Percentiles rank a stretch among this genome's conserved stretches.
Evolutionary conservation across 331 rosid genomes (phyloP).

Genomic region (Saraca asoca): DNA sequence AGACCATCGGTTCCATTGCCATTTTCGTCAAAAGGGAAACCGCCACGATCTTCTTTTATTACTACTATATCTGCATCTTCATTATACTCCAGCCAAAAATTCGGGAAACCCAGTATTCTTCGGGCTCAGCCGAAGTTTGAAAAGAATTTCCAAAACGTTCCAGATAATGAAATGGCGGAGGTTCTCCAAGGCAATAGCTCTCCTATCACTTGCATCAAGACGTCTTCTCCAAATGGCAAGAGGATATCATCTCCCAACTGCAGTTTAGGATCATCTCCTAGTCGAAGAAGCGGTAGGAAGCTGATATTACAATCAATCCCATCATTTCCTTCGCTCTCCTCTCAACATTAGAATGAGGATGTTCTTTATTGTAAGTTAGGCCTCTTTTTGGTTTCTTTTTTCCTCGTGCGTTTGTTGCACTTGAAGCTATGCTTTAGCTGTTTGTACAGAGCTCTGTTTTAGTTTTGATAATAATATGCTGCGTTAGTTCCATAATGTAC

Average conservation of each 20-base stretch:
- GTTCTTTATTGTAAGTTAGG: conserved; percentile 10
- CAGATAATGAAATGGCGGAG: conserved; percentile 67
- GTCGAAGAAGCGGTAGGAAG: conserved; percentile 76
- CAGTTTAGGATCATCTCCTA: conserved; percentile 56
- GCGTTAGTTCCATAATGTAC: conserved; percentile 38
- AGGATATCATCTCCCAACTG: conserved; percentile 77
- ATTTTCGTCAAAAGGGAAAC: conserved; percentile 68
- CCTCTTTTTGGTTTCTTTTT: not conserved
- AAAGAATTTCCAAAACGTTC: conserved; percentile 43
- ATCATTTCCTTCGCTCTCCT: conserved; percentile 82
- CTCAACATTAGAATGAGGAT: conserved; percentile 51
- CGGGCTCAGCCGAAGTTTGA: conserved; percentile 51
- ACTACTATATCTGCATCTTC: conserved; percentile 59
- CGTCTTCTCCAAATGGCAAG: conserved; percentile 81
- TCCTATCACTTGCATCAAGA: conserved; percentile 49
- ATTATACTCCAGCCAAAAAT: conserved; percentile 50
- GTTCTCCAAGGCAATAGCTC: conserved; percentile 51
- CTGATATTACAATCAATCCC: conserved; percentile 79
- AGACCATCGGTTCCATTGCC: conserved; percentile 59
- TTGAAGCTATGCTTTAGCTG: conserved; percentile 37
- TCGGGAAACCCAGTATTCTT: conserved; percentile 52
- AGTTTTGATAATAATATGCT: conserved; percentile 43
- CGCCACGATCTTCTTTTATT: conserved; percentile 58
- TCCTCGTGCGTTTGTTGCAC: conserved; percentile 8
- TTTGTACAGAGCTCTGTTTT: conserved; percentile 33